Base-by-base conservation (phyloP, 1,139 yeast genomes). In the Candida frijolesensis region DNA sequence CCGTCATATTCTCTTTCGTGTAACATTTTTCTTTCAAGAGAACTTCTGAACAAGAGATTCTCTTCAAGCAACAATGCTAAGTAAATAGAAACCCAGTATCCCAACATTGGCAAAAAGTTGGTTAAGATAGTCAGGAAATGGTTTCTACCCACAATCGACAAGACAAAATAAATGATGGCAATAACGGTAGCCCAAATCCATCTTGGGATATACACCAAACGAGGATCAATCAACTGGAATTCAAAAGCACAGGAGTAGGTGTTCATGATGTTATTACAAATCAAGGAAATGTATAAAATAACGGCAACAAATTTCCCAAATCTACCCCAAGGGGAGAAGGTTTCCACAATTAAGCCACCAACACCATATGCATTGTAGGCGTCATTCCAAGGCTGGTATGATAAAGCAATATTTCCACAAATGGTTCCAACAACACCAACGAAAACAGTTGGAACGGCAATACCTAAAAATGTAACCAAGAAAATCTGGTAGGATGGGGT, bases 61-160 rank as follows among this genome's bases (percentile, higher is more conserved):
- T 90, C 97, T 60, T 89, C 91, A 3, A 89, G 55, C 39, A 89
- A 67, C 47, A 90, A 69, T 16, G 82, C 80, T 60, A 87, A 82
- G 66, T 89, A 90, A 70, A 90, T 88, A 47, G 92, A 83, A 49
- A 88, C 81, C 97, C 97, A 90, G 69, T 90, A 90, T 1, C 96
- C 96, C 51, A 90, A 81, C 96, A 90, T 90, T 9, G 97, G 97
- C 58, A 90, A 73, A 70, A 90, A 90, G 62, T 90, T 90, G 15
- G 90, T 83, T 61, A 90, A 72, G 54, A 89, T 89, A 5, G 82
- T 76, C 49, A 90, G 78, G 63, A 90, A 86, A 59, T 84, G 83
- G 65, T 87, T 73, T 60, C 88, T 79, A 9, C 97, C 97, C 9
- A 82, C 94, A 47, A 87, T 62, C 0, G 92, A 84, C 62, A 86